Evolutionary conservation across 768 basidiomycete genomes (phyloP).

Genomic region (Termitomyces sp.): DNA sequence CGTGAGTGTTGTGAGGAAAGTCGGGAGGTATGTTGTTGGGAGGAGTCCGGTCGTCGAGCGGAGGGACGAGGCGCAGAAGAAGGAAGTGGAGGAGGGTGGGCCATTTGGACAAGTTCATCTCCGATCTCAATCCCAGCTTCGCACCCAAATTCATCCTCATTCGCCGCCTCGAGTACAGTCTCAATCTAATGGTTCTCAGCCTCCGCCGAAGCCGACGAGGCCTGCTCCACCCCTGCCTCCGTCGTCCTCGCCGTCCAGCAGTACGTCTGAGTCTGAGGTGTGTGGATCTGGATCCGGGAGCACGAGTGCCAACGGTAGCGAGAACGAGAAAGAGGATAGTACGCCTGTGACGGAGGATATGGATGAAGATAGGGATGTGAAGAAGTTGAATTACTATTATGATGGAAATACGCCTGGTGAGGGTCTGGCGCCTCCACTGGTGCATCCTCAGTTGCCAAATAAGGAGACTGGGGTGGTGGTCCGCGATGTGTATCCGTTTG

Average conservation of each 20-base stretch:
- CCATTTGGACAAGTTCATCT: not conserved
- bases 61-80: slow-evolving; percentile 5
- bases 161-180: not conserved
- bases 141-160: not conserved
- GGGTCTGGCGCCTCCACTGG: not conserved
- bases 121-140: not conserved
- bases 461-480: slow-evolving; percentile 16
- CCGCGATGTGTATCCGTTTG: not conserved
- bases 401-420: not conserved
- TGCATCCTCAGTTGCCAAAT: slow-evolving; percentile 12
- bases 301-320: slow-evolving; percentile 1
- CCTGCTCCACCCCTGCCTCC: slow-evolving; percentile 2
- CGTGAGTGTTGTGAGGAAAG: slow-evolving; percentile 42
- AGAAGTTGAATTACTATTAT: not conserved
- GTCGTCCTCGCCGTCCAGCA: slow-evolving; percentile 43
- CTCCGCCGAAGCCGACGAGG: not conserved
- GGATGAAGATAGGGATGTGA: not conserved
- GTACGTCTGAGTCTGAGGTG: slow-evolving; percentile 30
- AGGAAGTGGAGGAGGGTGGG: not conserved
- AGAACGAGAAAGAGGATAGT: not conserved
- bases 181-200: not conserved
- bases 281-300: not conserved
- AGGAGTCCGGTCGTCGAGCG: slow-evolving; percentile 13
- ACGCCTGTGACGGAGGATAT: not conserved
- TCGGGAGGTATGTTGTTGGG: slow-evolving; percentile 48